Evolutionary conservation across 2,329 filamentous ascomycete species (phyloP).

Genomic region (Aspergillus amoenus): DNA sequence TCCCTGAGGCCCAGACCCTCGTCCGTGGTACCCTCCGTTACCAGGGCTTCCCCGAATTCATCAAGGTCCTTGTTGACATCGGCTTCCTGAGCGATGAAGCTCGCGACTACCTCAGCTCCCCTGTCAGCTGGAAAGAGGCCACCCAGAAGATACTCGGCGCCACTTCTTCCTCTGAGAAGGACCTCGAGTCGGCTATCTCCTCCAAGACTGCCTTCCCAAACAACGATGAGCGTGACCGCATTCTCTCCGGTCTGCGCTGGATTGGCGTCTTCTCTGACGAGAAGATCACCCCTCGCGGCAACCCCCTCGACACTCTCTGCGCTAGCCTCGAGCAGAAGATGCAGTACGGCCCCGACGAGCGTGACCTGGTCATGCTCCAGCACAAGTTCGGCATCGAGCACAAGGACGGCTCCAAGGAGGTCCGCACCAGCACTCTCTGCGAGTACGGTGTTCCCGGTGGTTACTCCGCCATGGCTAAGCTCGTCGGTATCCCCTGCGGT

Average conservation of each 20-base stretch:
- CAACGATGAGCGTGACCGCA: constrained; percentile 66
- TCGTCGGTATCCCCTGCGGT: constrained; percentile 74
- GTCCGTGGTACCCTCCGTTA: constrained; percentile 51
- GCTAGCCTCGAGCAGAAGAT: constrained; percentile 88
- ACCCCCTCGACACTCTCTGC: constrained; percentile 87
- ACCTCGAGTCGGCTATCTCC: constrained; percentile 70
- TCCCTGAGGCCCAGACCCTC: constrained; percentile 87
- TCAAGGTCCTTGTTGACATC: constrained; percentile 82
- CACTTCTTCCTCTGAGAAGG: constrained; percentile 62
- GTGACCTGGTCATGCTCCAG: constrained; percentile 71
- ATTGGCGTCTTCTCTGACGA: constrained; percentile 65
- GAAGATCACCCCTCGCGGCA: constrained; percentile 69
- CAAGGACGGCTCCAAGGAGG: constrained; percentile 75
- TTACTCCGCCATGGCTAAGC: constrained; percentile 80
- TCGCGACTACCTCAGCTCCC: constrained; percentile 63
- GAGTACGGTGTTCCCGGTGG: constrained; percentile 79
- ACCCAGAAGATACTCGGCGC: constrained; percentile 75
- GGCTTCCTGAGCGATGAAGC: constrained; percentile 79
- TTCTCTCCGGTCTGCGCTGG: constrained; percentile 73
- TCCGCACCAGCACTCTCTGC: constrained; percentile 73
- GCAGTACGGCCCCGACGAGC: constrained; percentile 78
- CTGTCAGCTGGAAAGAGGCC: constrained; percentile 80
- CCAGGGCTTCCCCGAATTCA: constrained; percentile 65
- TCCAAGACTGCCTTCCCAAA: constrained; percentile 72
- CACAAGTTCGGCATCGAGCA: constrained; percentile 75